phyloP scores from a whole-genome alignment of 164 flowering plant genomes.

The Nymphaea colorata region DNA sequence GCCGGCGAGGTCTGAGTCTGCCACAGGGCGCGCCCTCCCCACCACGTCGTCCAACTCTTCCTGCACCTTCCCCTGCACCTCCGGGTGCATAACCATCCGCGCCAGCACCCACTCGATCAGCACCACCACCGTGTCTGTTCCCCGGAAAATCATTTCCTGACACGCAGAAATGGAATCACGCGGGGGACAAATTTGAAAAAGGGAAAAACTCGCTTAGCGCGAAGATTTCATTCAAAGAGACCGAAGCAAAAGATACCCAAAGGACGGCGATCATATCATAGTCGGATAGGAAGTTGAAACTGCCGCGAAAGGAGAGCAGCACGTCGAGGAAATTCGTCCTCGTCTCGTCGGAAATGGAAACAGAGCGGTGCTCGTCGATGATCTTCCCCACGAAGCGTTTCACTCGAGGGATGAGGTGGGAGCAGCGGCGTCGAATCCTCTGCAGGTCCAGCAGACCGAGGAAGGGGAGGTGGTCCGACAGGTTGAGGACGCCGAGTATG shows the following conservation, averaged over 20 bases:
- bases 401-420: slow-evolving; percentile 38
- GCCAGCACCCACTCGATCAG: slow-evolving; percentile 28
- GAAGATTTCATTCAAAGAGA: not conserved
- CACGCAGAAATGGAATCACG: not conserved
- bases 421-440: slow-evolving; percentile 25
- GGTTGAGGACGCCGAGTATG: slow-evolving; percentile 26
- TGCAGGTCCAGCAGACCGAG: slow-evolving; percentile 22
- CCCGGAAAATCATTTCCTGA: slow-evolving; percentile 34
- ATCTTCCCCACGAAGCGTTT: slow-evolving; percentile 32
- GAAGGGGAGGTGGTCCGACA: slow-evolving; percentile 35
- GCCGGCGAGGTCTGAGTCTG: slow-evolving; percentile 28
- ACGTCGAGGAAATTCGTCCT: slow-evolving; percentile 44
- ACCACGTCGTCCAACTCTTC: slow-evolving; percentile 19
- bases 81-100: slow-evolving; percentile 18
- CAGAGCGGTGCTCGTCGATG: slow-evolving; percentile 28
- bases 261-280: slow-evolving; percentile 61
- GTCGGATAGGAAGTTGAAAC: slow-evolving; percentile 27
- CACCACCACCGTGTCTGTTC: slow-evolving; percentile 27
- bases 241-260: slow-evolving; percentile 31
- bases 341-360: not conserved
- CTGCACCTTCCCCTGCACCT: slow-evolving; percentile 17
- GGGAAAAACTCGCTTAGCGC: not conserved
- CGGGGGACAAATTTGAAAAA: not conserved
- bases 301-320: slow-evolving; percentile 27
- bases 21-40: slow-evolving; percentile 22